phyloP scores from a whole-genome alignment of 2,329 filamentous ascomycete genomes.

The Fonsecaea nubica region DNA sequence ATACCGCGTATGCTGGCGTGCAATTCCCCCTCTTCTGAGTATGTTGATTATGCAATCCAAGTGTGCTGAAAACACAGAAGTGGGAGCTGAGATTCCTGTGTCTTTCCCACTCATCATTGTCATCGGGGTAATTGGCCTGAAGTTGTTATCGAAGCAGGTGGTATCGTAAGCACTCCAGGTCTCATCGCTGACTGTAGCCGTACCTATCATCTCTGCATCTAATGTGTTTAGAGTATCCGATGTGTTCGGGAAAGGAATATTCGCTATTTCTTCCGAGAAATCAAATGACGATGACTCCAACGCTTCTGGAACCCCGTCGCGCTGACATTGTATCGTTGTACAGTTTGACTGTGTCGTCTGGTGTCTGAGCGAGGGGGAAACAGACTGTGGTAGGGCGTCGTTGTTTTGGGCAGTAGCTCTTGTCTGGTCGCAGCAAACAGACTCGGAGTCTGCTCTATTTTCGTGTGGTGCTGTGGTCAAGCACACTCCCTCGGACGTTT shows the following conservation, averaged over 20 bases:
- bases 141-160: background rate
- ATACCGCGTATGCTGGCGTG: background rate
- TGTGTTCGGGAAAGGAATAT: background rate
- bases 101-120: background rate
- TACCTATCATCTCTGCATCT: background rate
- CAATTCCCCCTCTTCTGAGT: background rate
- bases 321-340: background rate
- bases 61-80: constrained; percentile 2
- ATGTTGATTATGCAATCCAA: constrained; percentile 7
- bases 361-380: background rate
- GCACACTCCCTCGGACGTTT: background rate
- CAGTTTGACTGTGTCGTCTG: background rate
- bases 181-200: background rate
- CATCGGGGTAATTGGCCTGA: background rate
- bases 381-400: background rate
- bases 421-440: background rate
- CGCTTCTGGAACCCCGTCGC: background rate
- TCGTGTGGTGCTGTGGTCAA: background rate
- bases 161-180: background rate
- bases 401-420: background rate
- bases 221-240: background rate
- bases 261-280: background rate
- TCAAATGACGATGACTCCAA: background rate
- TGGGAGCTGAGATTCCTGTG: background rate
- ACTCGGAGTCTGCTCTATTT: background rate